Conservation (phyloP, 73 alveolate species). For the Tetrahymena thermophila region DNA sequence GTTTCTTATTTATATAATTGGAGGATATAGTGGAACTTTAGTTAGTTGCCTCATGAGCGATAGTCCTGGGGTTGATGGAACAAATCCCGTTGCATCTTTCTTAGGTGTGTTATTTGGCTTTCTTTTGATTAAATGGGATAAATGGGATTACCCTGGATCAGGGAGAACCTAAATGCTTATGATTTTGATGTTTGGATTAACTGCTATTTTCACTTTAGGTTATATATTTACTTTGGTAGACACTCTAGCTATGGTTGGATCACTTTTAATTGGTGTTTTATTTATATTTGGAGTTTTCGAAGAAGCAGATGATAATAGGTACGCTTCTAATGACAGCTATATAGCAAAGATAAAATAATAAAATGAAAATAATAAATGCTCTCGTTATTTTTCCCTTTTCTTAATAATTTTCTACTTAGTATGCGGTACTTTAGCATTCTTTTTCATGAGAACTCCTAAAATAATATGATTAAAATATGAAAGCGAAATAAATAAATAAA, state of each 20-base stretch:
- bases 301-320: not conserved
- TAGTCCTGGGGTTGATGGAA: conserved; percentile 18
- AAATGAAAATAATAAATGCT: not conserved
- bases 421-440: not conserved
- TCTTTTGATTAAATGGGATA: conserved; percentile 18
- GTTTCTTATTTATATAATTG: conserved; percentile 15
- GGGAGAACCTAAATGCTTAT: conserved; percentile 31
- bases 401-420: not conserved
- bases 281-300: not conserved
- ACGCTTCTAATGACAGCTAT: not conserved
- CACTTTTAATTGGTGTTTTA: not conserved
- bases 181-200: not conserved
- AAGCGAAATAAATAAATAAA: not conserved
- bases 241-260: conserved; percentile 8
- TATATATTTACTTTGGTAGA: conserved; percentile 8
- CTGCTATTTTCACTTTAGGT: conserved; percentile 4
- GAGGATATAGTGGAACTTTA: conserved; percentile 40
- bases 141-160: conserved; percentile 43
- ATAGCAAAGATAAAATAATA: not conserved
- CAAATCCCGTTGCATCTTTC: conserved; percentile 9
- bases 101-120: conserved; percentile 35
- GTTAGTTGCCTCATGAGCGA: conserved; percentile 13
- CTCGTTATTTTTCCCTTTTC: not conserved
- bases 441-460: not conserved
- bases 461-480: not conserved